Conservation (phyloP, 257 asterid species). For the Solanum habrochaites region DNA sequence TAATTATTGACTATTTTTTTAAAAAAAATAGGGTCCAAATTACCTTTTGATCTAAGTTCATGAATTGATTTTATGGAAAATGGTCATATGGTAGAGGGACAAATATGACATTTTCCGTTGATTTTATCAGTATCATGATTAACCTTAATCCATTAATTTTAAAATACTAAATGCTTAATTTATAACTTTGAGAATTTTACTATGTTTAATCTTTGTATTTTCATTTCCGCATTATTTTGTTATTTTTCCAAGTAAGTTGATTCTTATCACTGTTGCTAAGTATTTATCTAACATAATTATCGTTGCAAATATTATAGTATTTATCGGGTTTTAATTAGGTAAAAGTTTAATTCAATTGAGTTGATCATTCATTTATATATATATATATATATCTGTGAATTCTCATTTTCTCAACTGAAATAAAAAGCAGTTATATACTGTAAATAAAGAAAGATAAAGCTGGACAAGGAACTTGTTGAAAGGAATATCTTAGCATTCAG, state of each 20-base stretch:
- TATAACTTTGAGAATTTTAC: not conserved
- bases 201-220: not conserved
- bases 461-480: not conserved
- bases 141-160: too few species aligned
- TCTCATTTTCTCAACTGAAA: not conserved
- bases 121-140: not conserved
- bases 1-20: too few species aligned
- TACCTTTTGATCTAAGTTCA: too few species aligned
- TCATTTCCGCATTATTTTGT: too few species aligned
- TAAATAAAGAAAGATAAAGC: not conserved
- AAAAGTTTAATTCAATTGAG: not conserved
- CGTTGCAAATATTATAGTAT: not conserved
- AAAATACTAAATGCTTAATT: not conserved
- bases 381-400: not conserved
- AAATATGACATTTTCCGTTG: not conserved
- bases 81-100: not conserved
- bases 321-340: not conserved
- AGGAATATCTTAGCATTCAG: not conserved
- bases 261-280: not conserved
- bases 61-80: too few species aligned
- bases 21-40: too few species aligned
- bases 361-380: not conserved
- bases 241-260: not conserved
- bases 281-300: not conserved
- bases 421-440: not conserved